Evolutionary conservation across 768 basidiomycete species (phyloP).

Genomic region (Boletus sp.): DNA sequence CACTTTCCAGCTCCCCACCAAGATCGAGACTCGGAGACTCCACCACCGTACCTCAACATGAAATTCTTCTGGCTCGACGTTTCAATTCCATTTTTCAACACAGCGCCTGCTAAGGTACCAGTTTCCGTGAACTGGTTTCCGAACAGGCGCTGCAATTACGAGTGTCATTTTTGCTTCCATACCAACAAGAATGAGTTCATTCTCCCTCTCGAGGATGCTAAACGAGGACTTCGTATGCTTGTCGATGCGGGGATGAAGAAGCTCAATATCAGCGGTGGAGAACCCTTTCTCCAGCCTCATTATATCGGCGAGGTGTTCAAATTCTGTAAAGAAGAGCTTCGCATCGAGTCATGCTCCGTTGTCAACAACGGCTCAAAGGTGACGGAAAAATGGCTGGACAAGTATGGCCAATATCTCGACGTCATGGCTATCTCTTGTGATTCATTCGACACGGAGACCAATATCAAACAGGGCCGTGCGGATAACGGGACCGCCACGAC

Average conservation of each 20-base stretch:
- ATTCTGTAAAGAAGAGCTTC: slow-evolving; percentile 37
- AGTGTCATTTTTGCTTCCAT: slow-evolving; percentile 43
- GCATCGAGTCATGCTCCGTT: slow-evolving; percentile 35
- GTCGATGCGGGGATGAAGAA: slow-evolving; percentile 36
- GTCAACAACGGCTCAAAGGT: slow-evolving; percentile 41
- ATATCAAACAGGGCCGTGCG: slow-evolving; percentile 32
- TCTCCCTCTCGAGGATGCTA: slow-evolving; percentile 36
- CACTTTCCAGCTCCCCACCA: neutral
- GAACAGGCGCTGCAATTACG: slow-evolving; percentile 33
- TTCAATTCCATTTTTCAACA: slow-evolving; percentile 15
- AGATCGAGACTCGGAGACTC: too few relatives aligned
- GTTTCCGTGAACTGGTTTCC: slow-evolving; percentile 32
- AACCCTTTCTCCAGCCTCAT: slow-evolving; percentile 37
- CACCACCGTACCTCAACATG: slow-evolving; percentile 1
- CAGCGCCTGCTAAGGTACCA: slow-evolving; percentile 10
- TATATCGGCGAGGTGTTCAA: slow-evolving; percentile 40
- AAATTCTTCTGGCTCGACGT: slow-evolving; percentile 18
- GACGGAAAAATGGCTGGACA: slow-evolving; percentile 40
- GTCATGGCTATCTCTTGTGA: slow-evolving; percentile 45
- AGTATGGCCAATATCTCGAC: slow-evolving; percentile 39
- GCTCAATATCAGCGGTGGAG: slow-evolving; percentile 38
- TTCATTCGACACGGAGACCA: slow-evolving; percentile 37
- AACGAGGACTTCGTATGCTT: slow-evolving; percentile 33
- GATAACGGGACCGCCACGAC: slow-evolving; percentile 32
- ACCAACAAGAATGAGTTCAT: slow-evolving; percentile 36